phyloP scores from a whole-genome alignment of 169 alveolate species.

The Cryptosporidium sp. region DNA sequence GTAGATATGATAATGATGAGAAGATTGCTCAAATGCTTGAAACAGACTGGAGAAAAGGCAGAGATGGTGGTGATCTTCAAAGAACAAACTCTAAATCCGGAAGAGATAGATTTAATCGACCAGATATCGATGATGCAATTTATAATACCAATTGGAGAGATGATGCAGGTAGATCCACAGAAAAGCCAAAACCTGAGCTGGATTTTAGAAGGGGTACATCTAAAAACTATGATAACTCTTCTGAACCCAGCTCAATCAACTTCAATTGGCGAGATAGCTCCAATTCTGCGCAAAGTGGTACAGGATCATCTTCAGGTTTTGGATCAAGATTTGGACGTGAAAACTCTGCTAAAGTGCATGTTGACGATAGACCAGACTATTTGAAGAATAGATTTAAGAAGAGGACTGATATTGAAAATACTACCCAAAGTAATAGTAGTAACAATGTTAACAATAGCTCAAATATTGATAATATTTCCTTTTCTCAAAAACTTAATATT shows the following conservation, averaged over 20 bases:
- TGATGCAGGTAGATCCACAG: slow-evolving; percentile 43
- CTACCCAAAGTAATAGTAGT: neutral
- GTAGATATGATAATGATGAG: slow-evolving; percentile 20
- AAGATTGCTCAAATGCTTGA: slow-evolving; percentile 18
- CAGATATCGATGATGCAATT: slow-evolving; percentile 36
- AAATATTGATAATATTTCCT: neutral
- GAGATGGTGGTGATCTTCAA: slow-evolving; percentile 40
- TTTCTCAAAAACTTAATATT: neutral
- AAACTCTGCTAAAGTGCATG: slow-evolving; percentile 17
- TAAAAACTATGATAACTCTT: neutral
- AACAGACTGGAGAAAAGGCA: slow-evolving; percentile 62
- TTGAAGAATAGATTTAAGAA: slow-evolving; percentile 56
- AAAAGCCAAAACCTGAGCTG: slow-evolving; percentile 24
- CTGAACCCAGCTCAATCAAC: neutral
- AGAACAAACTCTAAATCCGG: neutral
- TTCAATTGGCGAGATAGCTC: slow-evolving; percentile 51
- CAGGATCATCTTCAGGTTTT: slow-evolving; percentile 5
- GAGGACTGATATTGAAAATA: neutral
- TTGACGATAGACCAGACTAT: slow-evolving; percentile 71
- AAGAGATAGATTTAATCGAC: slow-evolving; percentile 10
- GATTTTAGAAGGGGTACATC: slow-evolving; percentile 54
- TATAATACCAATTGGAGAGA: slow-evolving; percentile 63
- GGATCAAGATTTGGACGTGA: slow-evolving; percentile 39
- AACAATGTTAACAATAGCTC: neutral
- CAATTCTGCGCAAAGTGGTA: slow-evolving; percentile 1